Base-by-base conservation (phyloP, 2,329 filamentous ascomycete genomes). In the Nannizziopsis barbatae region DNA sequence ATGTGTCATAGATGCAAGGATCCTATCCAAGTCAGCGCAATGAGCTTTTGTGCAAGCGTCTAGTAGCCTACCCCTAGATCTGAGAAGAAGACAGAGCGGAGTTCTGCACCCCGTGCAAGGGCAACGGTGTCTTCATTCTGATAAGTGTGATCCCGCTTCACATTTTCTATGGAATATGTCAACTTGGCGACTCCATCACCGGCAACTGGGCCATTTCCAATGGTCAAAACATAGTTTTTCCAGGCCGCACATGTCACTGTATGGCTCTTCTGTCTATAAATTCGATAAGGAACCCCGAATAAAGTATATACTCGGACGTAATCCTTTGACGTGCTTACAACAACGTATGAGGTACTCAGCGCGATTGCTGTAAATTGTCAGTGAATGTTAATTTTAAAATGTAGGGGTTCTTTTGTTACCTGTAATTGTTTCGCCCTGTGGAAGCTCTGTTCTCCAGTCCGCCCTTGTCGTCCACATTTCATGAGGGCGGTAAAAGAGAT, bases 401-500 rank as follows among this genome's bases (percentile, higher is more conserved):
- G 20, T 2, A n/a, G 17, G 10, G 18, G 11, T 27, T 30, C 7
- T 33, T 17, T 11, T 48, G 60, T 52, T 60, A 70, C 69, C 67
- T 42, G 81, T 81, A 2, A 95, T 79, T 9, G 82, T 76, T 66
- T 98, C 92, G n/a, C 87, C 87, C 30, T 77, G 76, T 0, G 92
- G 92, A n/a, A 98, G 68, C 54, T 84, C 75, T 0, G 84, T 95
- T 43, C 86, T 81, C 88, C 90, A 96, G 66, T 98, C 92, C 15
- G 80, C 79, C 45, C 92, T 77, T 43, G 86, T 77, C 1, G 89
- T 95, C 92, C 92, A 98, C 1, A 86, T 93, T 69, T 98, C 90
- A 62, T 98, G 92, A 0, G 93, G 92, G 5, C 92, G 80, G 66
- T 96, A 98, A 67, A 95, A 95, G n/a, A 98, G 79, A 30, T 81